A percentile compares a stretch with the other conserved stretches of the same genome.
These are phyloP conservation scores for Saccharomyces hybrid DNA, from an alignment of 1,139 yeast genomes.

Conservation along the genomic window DNA sequence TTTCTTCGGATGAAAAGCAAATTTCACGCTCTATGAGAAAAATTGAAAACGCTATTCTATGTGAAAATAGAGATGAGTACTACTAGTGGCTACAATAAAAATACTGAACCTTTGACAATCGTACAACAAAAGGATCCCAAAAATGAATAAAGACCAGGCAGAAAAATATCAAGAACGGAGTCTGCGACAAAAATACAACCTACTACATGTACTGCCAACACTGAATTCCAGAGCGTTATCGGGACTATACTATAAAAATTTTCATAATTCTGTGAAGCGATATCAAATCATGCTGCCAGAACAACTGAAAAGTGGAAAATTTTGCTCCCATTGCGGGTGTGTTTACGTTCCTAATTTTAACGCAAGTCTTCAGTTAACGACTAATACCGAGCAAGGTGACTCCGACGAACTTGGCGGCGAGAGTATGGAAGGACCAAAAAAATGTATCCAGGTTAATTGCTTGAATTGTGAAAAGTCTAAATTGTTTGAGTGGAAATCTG, in stretches of 20 bases:
- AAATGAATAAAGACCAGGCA: slow-evolving; percentile 22
- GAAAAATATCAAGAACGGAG: slow-evolving; percentile 26
- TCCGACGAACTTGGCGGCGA: neutral
- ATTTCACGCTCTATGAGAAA: neutral
- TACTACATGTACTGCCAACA: slow-evolving; percentile 23
- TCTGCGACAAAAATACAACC: slow-evolving; percentile 24
- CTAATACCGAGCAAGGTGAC: neutral
- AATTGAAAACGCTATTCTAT: neutral
- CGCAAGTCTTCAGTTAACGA: slow-evolving; percentile 19
- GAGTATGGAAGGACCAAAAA: neutral
- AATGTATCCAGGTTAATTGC: neutral
- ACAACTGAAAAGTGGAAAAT: slow-evolving; percentile 26
- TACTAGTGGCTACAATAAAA: neutral
- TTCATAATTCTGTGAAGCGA: slow-evolving; percentile 26
- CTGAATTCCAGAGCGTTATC: slow-evolving; percentile 21
- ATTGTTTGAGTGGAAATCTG: neutral
- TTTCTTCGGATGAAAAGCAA: neutral
- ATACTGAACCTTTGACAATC: neutral
- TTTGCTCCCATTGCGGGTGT: slow-evolving; percentile 42
- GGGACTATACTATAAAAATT: slow-evolving; percentile 27
- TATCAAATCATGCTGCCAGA: slow-evolving; percentile 24
- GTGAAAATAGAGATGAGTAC: neutral
- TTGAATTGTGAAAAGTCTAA: neutral
- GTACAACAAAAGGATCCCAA: neutral
- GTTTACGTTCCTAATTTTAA: slow-evolving; percentile 43